Percentiles rank a stretch among this genome's conserved stretches.
Evolutionary conservation across 331 rosid species (phyloP).

Genomic region (Arachis monticola): DNA sequence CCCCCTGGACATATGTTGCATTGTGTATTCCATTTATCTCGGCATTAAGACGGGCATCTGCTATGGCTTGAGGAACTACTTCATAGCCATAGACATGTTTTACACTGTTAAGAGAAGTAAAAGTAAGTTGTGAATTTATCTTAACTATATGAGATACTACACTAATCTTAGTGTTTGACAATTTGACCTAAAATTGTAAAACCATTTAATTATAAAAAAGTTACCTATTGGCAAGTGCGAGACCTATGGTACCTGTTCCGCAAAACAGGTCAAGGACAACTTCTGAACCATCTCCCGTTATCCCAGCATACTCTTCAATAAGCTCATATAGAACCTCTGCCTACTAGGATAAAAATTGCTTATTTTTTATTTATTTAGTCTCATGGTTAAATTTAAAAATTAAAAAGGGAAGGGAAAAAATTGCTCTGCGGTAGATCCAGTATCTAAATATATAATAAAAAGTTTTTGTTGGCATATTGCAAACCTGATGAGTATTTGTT

Average conservation of each 20-base stretch:
- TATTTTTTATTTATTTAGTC: constrained; percentile 22
- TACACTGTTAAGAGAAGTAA: constrained; percentile 53
- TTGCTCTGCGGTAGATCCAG: constrained; percentile 1
- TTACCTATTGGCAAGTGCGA: constrained; percentile 89
- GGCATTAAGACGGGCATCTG: constrained; percentile 86
- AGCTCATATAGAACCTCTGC: constrained; percentile 92
- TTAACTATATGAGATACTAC: constrained; percentile 10
- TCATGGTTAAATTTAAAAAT: constrained; percentile 36
- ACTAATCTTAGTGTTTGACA: constrained; percentile 6
- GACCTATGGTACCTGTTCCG: constrained; percentile 98
- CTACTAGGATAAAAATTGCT: constrained; percentile 47
- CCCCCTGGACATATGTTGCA: constrained; percentile 92
- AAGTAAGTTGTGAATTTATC: neutral
- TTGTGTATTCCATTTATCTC: constrained; percentile 71
- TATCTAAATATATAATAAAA: neutral
- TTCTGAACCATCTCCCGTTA: constrained; percentile 88
- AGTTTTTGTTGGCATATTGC: constrained; percentile 29
- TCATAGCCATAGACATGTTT: constrained; percentile 92
- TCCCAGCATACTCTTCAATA: constrained; percentile 80
- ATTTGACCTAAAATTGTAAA: constrained; percentile 18
- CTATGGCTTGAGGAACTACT: constrained; percentile 87
- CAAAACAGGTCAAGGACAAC: constrained; percentile 95
- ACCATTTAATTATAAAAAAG: constrained; percentile 16
- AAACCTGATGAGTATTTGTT: constrained; percentile 90
- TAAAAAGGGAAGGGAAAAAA: neutral